These are phyloP conservation scores for Lactifluus volemus DNA, from an alignment of 768 basidiomycete genomes.

Conservation along the genomic window DNA sequence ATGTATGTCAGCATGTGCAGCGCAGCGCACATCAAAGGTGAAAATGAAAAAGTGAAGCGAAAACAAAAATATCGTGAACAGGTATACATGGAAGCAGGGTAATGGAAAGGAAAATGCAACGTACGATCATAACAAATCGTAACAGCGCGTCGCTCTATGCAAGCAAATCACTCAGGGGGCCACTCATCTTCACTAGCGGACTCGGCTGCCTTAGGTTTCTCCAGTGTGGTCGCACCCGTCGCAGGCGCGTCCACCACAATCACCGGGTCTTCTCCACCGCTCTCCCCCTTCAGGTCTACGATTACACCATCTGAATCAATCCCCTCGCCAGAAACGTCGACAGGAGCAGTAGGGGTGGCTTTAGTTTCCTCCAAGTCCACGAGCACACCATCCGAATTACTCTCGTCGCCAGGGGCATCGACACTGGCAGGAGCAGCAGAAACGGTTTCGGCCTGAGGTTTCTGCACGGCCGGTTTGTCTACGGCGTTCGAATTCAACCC, in stretches of 20 bases:
- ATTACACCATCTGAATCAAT: constrained; percentile 1
- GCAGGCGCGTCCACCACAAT: not conserved
- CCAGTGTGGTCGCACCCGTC: not conserved
- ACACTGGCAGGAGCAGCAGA: not conserved
- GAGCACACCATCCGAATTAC: not conserved
- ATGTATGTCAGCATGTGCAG: not conserved
- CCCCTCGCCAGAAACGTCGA: not conserved
- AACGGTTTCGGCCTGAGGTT: not conserved
- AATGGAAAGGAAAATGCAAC: not conserved
- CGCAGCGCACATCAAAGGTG: not conserved
- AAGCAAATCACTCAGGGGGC: not conserved
- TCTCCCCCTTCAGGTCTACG: not conserved
- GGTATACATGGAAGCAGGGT: not conserved
- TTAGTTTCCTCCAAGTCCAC: not conserved
- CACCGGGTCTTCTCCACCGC: not conserved
- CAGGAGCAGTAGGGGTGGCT: not conserved
- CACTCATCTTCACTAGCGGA: not conserved
- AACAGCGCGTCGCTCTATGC: not conserved
- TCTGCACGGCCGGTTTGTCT: constrained; percentile 11
- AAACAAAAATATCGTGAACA: not conserved
- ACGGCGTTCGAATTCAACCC: not conserved
- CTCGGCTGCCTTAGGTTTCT: not conserved
- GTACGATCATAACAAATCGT: constrained; percentile 1
- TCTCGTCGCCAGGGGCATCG: not conserved
- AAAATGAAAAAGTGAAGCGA: not conserved